A percentile compares a stretch with the other conserved stretches of the same genome.
These are phyloP conservation scores for Juncus inflexus DNA, from an alignment of 176 grass and related monocot genomes.

Conservation along the genomic window DNA sequence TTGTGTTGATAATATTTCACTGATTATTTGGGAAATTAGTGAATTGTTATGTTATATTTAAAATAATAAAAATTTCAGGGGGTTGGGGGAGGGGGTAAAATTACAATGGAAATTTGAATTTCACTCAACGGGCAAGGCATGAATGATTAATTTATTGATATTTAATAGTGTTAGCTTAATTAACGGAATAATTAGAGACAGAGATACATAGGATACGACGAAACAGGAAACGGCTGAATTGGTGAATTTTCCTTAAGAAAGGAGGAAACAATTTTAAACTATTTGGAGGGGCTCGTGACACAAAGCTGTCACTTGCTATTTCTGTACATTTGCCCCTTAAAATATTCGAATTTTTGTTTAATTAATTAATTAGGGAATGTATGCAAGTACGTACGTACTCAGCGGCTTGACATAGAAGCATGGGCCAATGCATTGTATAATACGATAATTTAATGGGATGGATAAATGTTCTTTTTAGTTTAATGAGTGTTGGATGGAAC, in stretches of 20 bases:
- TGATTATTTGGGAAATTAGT: too few relatives aligned
- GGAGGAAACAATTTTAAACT: slow-evolving; percentile 7
- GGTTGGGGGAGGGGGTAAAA: too few relatives aligned
- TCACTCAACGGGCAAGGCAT: background rate
- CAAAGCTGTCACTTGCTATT: slow-evolving; percentile 13
- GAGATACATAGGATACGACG: background rate
- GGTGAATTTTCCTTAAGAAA: background rate
- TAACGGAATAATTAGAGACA: slow-evolving; percentile 20
- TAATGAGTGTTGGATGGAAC: too few relatives aligned
- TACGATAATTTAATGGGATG: too few relatives aligned
- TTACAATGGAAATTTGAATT: too few relatives aligned
- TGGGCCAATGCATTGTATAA: too few relatives aligned
- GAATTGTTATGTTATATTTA: too few relatives aligned
- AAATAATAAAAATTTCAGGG: too few relatives aligned
- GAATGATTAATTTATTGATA: background rate
- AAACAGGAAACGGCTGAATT: slow-evolving; percentile 8
- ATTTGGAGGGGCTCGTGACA: slow-evolving; percentile 2
- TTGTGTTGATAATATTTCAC: too few relatives aligned
- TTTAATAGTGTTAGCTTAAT: slow-evolving; percentile 5
- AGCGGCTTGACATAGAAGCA: too few relatives aligned
- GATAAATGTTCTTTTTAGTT: too few relatives aligned
- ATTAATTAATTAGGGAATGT: background rate
- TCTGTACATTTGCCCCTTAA: slow-evolving; percentile 5
- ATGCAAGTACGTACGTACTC: background rate
- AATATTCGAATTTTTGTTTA: background rate